A percentile compares a stretch with the other conserved stretches of the same genome.
These are phyloP conservation scores for Coemansia javaensis DNA, from an alignment of 192 early-diverging fungal genomes.

Conservation along the genomic window DNA sequence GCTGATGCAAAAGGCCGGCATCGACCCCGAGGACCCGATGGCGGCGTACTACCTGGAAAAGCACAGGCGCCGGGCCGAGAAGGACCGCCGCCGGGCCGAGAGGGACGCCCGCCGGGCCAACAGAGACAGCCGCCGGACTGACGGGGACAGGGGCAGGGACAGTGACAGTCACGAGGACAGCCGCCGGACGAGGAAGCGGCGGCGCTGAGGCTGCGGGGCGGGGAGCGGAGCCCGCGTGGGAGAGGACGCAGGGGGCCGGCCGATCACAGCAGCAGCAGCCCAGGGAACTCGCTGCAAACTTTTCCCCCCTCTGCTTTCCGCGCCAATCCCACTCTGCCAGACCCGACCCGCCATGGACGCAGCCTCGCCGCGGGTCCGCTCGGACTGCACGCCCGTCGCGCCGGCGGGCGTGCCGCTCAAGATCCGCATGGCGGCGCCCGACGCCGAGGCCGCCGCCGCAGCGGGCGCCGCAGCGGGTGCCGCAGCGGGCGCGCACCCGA, in stretches of 20 bases:
- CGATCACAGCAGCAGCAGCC: too few relatives aligned
- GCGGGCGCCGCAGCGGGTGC: background rate
- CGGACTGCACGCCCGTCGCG: conserved; percentile 34
- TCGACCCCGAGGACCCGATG: conserved; percentile 73
- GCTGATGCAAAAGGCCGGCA: conserved; percentile 49
- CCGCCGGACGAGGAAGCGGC: too few relatives aligned
- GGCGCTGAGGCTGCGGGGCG: too few relatives aligned
- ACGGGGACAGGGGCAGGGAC: too few relatives aligned
- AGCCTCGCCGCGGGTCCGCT: conserved; percentile 16
- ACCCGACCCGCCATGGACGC: conserved; percentile 3
- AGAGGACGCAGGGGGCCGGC: too few relatives aligned
- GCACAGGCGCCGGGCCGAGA: conserved; percentile 50
- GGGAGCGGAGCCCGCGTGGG: too few relatives aligned
- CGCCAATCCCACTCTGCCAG: background rate
- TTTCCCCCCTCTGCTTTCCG: too few relatives aligned
- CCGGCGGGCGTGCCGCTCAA: conserved; percentile 35
- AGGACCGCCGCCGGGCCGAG: conserved; percentile 29
- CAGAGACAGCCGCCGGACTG: too few relatives aligned
- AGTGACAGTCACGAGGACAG: too few relatives aligned
- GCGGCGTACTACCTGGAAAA: conserved; percentile 63
- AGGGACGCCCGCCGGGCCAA: background rate
- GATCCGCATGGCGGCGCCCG: conserved; percentile 3
- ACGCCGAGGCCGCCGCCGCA: background rate
- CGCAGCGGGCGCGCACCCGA: conserved; percentile 12
- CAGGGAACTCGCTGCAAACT: too few relatives aligned